A percentile compares a stretch with the other conserved stretches of the same genome.
Evolutionary conservation across 371 early-diverging fungal genomes (phyloP).

Genomic region (Mortierella sp.): DNA sequence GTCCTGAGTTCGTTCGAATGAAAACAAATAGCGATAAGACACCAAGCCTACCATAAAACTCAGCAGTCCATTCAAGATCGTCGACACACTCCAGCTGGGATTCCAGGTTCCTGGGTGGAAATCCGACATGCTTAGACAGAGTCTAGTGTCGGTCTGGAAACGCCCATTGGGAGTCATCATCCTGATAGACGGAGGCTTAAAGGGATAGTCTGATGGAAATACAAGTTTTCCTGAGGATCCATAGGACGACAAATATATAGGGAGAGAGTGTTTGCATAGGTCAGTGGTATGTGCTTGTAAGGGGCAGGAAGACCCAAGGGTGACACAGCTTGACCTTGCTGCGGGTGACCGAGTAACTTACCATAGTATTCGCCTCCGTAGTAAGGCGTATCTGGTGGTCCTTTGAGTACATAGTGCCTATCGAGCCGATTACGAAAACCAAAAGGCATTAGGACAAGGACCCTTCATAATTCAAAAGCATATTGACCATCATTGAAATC

Average conservation of each 20-base stretch:
- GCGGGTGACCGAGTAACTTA: conserved; percentile 16
- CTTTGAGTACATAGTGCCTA: conserved; percentile 95
- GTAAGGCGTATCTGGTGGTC: conserved; percentile 95
- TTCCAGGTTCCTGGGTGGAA: conserved; percentile 95
- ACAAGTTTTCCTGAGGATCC: conserved; percentile 71
- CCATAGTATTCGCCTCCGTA: conserved; percentile 94
- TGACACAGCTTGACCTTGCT: neutral
- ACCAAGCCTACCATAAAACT: conserved; percentile 96
- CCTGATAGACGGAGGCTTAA: conserved; percentile 93
- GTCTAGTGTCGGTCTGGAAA: conserved; percentile 89
- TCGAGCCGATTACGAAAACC: conserved; percentile 1
- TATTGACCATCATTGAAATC: neutral
- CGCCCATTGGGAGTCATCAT: conserved; percentile 96
- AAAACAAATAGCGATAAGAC: no score
- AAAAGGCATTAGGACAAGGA: no score
- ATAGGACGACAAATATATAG: neutral
- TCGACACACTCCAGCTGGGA: conserved; percentile 96
- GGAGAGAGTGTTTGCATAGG: neutral
- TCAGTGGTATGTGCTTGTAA: neutral
- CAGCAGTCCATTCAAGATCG: conserved; percentile 93
- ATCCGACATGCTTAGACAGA: conserved; percentile 96
- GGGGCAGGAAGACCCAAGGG: neutral
- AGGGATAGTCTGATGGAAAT: conserved; percentile 98
- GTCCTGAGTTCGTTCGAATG: no score
- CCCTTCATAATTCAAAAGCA: no score